Percentiles rank a stretch among this genome's conserved stretches.
Evolutionary conservation across 768 basidiomycete species (phyloP).

Genomic region (Pulveroboletus sp.): DNA sequence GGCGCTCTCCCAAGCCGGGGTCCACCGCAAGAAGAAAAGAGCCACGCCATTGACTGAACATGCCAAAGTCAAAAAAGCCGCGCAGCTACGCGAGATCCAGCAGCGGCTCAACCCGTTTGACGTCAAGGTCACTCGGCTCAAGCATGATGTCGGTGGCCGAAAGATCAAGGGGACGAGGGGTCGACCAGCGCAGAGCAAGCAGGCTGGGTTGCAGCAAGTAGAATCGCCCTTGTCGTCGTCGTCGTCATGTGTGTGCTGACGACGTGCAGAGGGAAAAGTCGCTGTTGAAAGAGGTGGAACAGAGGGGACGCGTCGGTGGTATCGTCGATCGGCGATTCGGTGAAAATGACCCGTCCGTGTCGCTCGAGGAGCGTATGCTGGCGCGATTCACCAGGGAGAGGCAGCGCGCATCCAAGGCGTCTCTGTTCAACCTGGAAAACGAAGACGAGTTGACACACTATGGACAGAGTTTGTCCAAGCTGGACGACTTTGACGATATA

Average conservation of each 20-base stretch:
- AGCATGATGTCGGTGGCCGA: conserved; percentile 90
- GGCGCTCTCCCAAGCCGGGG: conserved; percentile 75
- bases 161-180: conserved; percentile 82
- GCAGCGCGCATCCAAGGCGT: conserved; percentile 72
- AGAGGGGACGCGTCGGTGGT: conserved; percentile 79
- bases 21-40: conserved; percentile 76
- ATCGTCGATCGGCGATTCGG: conserved; percentile 94
- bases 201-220: conserved; percentile 88
- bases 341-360: conserved; percentile 89
- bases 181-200: conserved; percentile 83
- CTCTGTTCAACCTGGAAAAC: conserved; percentile 86
- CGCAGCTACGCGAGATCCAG: conserved; percentile 81
- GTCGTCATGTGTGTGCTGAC: conserved; percentile 4
- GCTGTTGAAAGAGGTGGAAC: conserved; percentile 83
- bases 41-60: conserved; percentile 55
- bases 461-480: conserved; percentile 79
- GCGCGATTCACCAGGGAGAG: conserved; percentile 93
- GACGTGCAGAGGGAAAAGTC: conserved; percentile 73
- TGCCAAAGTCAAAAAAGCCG: conserved; percentile 79
- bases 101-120: conserved; percentile 92
- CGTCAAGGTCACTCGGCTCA: conserved; percentile 85
- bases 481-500: conserved; percentile 81
- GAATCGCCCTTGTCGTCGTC: conserved; percentile 20
- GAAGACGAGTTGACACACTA: conserved; percentile 92
- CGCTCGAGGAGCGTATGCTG: conserved; percentile 95